Evolutionary conservation across 768 basidiomycete species (phyloP).

Genomic region (Asterophora parasitica): DNA sequence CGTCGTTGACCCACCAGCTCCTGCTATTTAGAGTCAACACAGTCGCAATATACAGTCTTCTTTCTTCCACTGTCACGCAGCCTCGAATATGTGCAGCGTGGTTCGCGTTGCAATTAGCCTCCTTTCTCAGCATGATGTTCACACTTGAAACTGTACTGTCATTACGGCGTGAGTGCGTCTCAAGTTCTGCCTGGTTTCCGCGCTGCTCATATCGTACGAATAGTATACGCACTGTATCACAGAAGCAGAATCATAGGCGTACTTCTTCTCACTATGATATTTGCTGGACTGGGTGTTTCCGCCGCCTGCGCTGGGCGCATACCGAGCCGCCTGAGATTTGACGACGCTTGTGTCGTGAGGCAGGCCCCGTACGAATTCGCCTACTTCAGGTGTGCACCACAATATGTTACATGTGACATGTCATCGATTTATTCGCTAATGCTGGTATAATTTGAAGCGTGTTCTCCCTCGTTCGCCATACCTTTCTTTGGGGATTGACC

Average conservation of each 20-base stretch:
- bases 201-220: neutral
- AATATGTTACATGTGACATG: too few species aligned
- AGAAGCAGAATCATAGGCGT: conserved; percentile 2
- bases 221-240: conserved; percentile 14
- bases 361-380: conserved; percentile 4
- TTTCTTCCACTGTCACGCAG: neutral
- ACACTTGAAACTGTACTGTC: conserved; percentile 12
- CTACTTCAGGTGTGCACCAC: conserved; percentile 5
- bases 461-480: neutral
- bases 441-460: neutral
- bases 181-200: neutral
- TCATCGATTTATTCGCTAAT: neutral
- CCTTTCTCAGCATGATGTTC: conserved; percentile 3
- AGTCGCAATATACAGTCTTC: neutral
- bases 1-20: neutral
- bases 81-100: conserved; percentile 5
- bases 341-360: conserved; percentile 1
- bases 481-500: conserved; percentile 6
- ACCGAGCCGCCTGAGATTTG: neutral
- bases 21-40: conserved; percentile 5
- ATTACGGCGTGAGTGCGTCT: conserved; percentile 7
- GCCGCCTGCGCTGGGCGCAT: conserved; percentile 1
- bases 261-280: neutral
- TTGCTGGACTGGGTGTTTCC: neutral
- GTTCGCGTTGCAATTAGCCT: conserved; percentile 4